Conservation (phyloP, 768 basidiomycete species). For the Cubamyces sp. region DNA sequence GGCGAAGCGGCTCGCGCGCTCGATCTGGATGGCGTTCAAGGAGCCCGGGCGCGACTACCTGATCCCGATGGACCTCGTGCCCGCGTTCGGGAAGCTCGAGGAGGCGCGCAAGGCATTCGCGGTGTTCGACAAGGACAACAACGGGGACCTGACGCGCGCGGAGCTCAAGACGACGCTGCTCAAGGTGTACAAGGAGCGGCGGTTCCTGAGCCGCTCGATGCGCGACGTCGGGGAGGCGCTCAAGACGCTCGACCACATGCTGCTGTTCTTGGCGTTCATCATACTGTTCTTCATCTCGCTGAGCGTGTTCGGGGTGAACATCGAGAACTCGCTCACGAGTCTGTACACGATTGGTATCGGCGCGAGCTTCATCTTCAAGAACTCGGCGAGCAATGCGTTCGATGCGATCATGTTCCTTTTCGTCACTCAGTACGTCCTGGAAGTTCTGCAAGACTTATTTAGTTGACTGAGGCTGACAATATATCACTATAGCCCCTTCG, state of each 20-base stretch:
- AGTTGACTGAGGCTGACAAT: conserved; percentile 5
- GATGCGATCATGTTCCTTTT: conserved; percentile 84
- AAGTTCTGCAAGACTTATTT: neutral
- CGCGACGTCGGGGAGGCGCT: conserved; percentile 74
- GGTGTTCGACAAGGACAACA: conserved; percentile 76
- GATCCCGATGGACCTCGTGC: conserved; percentile 68
- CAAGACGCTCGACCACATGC: conserved; percentile 61
- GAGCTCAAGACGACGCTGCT: conserved; percentile 74
- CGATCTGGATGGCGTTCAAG: conserved; percentile 66
- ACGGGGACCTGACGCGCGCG: conserved; percentile 75
- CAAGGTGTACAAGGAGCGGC: conserved; percentile 77
- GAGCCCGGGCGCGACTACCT: conserved; percentile 60
- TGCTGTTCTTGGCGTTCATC: conserved; percentile 64
- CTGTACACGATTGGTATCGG: conserved; percentile 75
- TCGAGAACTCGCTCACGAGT: conserved; percentile 69
- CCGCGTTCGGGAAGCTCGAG: conserved; percentile 61
- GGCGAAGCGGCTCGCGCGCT: conserved; percentile 75
- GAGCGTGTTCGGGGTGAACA: conserved; percentile 69
- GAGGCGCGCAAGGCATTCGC: conserved; percentile 70
- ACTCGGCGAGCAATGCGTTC: conserved; percentile 69
- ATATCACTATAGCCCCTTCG: conserved; percentile 59
- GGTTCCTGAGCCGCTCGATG: conserved; percentile 76
- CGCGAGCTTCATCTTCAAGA: conserved; percentile 82
- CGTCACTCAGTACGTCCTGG: conserved; percentile 71
- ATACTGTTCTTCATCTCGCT: conserved; percentile 75